Evolutionary conservation across 1,284 basidiomycete genomes (phyloP).

Genomic region (Volvariella volvacea): DNA sequence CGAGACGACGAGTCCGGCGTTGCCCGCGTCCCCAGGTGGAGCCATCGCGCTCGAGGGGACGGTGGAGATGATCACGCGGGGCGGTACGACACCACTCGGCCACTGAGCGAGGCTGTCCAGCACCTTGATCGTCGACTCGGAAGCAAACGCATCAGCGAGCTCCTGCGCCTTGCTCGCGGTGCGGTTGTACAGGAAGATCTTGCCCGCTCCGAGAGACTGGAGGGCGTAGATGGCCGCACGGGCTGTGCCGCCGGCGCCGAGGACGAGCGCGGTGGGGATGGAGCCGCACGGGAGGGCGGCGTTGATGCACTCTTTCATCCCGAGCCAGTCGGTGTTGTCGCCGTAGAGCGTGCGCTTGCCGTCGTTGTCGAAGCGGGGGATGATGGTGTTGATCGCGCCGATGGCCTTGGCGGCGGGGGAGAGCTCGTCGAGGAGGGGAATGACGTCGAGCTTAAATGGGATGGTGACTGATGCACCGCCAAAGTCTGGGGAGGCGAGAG

Average conservation of each 20-base stretch:
- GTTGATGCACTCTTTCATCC: constrained; percentile 60
- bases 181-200: constrained; percentile 83
- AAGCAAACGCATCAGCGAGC: constrained; percentile 60
- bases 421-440: constrained; percentile 70
- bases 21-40: constrained; percentile 20
- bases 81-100: constrained; percentile 38
- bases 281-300: constrained; percentile 25
- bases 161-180: constrained; percentile 68
- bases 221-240: constrained; percentile 90
- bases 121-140: constrained; percentile 51
- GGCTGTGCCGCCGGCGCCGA: constrained; percentile 90
- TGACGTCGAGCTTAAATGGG: constrained; percentile 86
- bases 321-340: constrained; percentile 93
- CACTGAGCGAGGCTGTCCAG: constrained; percentile 50
- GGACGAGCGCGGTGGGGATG: constrained; percentile 62
- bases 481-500: constrained; percentile 68
- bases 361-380: constrained; percentile 46
- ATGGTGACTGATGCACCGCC: constrained; percentile 97
- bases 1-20: constrained; percentile 50
- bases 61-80: constrained; percentile 78
- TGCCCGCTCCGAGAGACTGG: constrained; percentile 57
- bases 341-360: constrained; percentile 54
- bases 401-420: constrained; percentile 78
- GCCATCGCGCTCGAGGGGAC: constrained; percentile 74
- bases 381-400: constrained; percentile 90